Base-by-base conservation (phyloP, 257 asterid species). In the Rhazya stricta region DNA sequence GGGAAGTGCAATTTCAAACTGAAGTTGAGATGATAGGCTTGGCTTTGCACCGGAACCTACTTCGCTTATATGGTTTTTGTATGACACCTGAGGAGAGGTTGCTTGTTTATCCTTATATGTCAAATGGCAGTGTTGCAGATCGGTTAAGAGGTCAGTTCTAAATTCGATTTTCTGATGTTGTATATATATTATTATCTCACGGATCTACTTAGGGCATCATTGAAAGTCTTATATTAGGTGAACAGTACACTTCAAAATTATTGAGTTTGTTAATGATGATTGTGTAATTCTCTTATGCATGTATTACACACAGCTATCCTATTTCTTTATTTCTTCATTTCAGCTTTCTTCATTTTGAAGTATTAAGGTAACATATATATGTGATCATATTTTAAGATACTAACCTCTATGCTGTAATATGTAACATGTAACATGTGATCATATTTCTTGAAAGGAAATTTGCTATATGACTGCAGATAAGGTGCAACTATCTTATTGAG, bases 1-100 rank as follows among this genome's bases (percentile, higher is more conserved):
- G 96, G 51, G 98, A 93, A 87, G 86, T 88, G 74, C 98, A 93
- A 89, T 93, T 91, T 76, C 98, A 93, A 83, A 93, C 98, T 8
- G 97, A 93, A 81, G 97, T 94, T 32, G 97, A 94, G 90, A 89
- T 94, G 92, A 94, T 94, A 51, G 97, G 98, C 54, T 79, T 94
- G 81, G 95, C 95, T 75, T 81, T 94, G 92, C 98, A 94, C 78
- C 87, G 97, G 67, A 92, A 94, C 83, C 97, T 94, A 74, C 81
- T 94, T 63, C 93, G 91, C 11, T 56, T 94, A 53, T 91, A 87
- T 67, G 97, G 98, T 60, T 94, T 92, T 77, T 94, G 97, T 75
- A 86, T 90, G 93, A 89, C 93, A 34, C 85, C 96, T 0, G 94
- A 90, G 79, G 98, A 94, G 78, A 87, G 94, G 73, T 72, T 94